Evolutionary conservation across 2,329 filamentous ascomycete genomes (phyloP), one percentile per base, ranked within the genome.

Genomic region (Sarocladiaceae sp.): DNA sequence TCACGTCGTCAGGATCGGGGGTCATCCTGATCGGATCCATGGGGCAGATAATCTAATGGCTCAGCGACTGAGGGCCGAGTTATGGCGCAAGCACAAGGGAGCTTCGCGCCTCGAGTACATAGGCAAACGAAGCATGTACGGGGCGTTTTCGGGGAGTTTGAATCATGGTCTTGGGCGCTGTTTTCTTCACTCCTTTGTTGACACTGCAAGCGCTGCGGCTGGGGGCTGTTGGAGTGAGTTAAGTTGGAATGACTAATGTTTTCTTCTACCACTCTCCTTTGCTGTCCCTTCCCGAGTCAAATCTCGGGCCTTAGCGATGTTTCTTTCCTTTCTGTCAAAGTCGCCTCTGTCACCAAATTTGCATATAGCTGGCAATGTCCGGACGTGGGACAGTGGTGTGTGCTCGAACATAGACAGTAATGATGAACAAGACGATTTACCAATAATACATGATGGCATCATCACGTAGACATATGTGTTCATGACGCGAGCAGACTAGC

Each of bases 71-170:
- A 33, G 10, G 10, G 10, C 29, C 10, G 29, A 33, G 35, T 13
- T 10, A 18, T 39, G 35, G 7, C 7, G 25, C 13, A 29, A 17
- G 40, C 40, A 28, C 40, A 17, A 46, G 29, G 22, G 25, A 29
- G 4, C 29, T 29, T 7, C 23, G 28, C 11, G 22, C 25, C 26
- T 33, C 15, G 25, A 33, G 44, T 48, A 48, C 44, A 48, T 48
- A 48, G 33, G 44, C 17, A 48, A 29, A 29, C 28, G 44, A 33
- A 3, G 20, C 26, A 48, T 48, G 44, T 33, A 48, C 44, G 17
- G 4, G 44, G 44, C 44, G 44, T 48, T 48, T 31, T 33, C 20
- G 23, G n/a, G 40, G 40, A 44, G 40, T 44, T 44, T 44, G 12
- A 26, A 12, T 12, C 20, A 12, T 20, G 22, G 22, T 11, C 17